Evolutionary conservation across 2,329 filamentous ascomycete species (phyloP), one percentile per base, ranked within the genome.

Genomic region (Ceratocystis lukuohia): DNA sequence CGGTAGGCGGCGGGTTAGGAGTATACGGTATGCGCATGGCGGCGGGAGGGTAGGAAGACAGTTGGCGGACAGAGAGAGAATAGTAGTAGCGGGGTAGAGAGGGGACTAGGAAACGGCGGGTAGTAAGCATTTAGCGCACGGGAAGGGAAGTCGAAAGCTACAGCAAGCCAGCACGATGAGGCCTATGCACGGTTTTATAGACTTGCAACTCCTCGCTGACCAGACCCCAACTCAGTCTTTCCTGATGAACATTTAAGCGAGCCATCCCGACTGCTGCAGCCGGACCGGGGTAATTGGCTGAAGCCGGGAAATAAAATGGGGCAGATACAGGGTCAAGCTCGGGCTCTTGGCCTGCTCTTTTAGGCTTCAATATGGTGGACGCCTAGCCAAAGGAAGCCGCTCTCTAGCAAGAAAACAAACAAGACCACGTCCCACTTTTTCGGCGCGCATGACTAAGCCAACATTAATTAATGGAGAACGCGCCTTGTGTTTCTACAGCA

Each of bases 1-100:
- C 70, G 8, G 79, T 75, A 12, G 76, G 75, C 2, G 78, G 82
- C 48, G 80, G 81, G 75, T 81, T 77, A 71, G 80, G 71, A 67
- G 82, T 78, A 79, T 89, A 89, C 50, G 86, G 84, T 71, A 89
- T 77, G 74, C 85, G 85, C 87, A 89, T 89, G 53, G 53, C 28
- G 53, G 33, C 17, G 33, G 53, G 28, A n/a, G 61, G 20, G 22
- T 50, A 25, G 15, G 22, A 48, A 25, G 46, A 63, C 2, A 30
- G 8, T 5, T 5, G 22, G 7, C 61, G 61, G 15, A 17, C 22
- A 20, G 25, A 12, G 10, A 50, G 20, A 30, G 10, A 17, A 10
- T n/a, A 8, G 46, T 50, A 12, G 68, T 69, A 61, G 41, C 50
- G 53, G 56, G 63, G 5, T 8, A 37, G n/a, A 41, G 48, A 20